Evolutionary conservation across 176 grass and related monocot genomes (phyloP).

Genomic region (Urochloa ruziziensis): DNA sequence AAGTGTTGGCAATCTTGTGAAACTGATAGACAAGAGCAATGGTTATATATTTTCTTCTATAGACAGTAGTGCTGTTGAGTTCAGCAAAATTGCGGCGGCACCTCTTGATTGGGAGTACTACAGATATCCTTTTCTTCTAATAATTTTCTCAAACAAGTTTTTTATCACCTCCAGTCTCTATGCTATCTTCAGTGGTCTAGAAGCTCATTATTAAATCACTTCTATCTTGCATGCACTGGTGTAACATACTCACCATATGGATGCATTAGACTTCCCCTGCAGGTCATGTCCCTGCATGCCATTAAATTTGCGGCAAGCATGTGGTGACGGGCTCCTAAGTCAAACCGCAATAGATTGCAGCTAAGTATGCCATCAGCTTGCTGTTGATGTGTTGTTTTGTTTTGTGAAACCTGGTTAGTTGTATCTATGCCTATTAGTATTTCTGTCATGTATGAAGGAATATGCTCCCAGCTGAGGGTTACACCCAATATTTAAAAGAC

Average conservation of each 20-base stretch:
- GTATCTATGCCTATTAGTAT: not conserved
- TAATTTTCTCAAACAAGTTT: not conserved
- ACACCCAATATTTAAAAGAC: not conserved
- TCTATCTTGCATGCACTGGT: slow-evolving; percentile 5
- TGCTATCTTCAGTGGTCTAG: not conserved
- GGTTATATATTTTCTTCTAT: slow-evolving; percentile 92
- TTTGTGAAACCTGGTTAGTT: not conserved
- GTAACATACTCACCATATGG: not conserved
- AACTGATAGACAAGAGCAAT: slow-evolving; percentile 93
- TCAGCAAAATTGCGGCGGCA: slow-evolving; percentile 81
- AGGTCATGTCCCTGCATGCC: not conserved
- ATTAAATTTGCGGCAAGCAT: slow-evolving; percentile 8
- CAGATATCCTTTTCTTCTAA: slow-evolving; percentile 80
- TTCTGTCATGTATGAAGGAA: not conserved
- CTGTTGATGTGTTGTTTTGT: not conserved
- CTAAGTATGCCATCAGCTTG: not conserved
- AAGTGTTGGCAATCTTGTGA: slow-evolving; percentile 97
- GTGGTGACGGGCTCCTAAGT: not conserved
- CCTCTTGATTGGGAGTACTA: slow-evolving; percentile 89
- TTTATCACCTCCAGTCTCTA: not conserved
- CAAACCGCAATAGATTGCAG: not conserved
- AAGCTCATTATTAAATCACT: slow-evolving; percentile 1
- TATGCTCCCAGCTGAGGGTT: not conserved
- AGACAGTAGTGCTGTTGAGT: slow-evolving; percentile 75
- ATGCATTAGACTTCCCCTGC: not conserved